Evolutionary conservation across 1,139 yeast genomes (phyloP).

Genomic region (Saccharomycopsis phalli): DNA sequence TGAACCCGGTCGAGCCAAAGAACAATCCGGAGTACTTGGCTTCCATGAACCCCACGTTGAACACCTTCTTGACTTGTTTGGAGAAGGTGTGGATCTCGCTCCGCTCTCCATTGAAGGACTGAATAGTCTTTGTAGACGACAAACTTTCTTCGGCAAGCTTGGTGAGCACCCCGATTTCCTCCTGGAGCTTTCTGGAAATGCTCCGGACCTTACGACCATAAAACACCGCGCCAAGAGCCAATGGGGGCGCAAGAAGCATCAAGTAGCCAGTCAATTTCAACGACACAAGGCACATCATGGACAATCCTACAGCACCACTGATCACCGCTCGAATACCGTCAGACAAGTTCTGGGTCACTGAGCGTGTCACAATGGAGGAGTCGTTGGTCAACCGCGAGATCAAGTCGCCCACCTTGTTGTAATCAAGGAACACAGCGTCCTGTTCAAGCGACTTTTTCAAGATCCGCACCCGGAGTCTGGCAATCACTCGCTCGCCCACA

Average conservation of each 20-base stretch:
- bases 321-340: constrained; percentile 82
- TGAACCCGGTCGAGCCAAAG: constrained; percentile 70
- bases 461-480: constrained; percentile 69
- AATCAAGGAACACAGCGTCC: constrained; percentile 86
- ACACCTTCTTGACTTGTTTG: constrained; percentile 64
- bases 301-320: constrained; percentile 72
- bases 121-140: constrained; percentile 79
- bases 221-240: constrained; percentile 64
- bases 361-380: constrained; percentile 79
- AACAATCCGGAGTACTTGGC: constrained; percentile 72
- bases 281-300: constrained; percentile 88
- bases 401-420: constrained; percentile 87
- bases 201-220: constrained; percentile 77
- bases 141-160: constrained; percentile 93
- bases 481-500: constrained; percentile 82
- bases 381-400: constrained; percentile 84
- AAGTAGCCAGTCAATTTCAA: constrained; percentile 74
- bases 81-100: constrained; percentile 56
- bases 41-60: constrained; percentile 68
- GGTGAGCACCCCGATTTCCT: constrained; percentile 77
- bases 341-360: constrained; percentile 81
- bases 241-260: constrained; percentile 77
- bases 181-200: constrained; percentile 71
- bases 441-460: constrained; percentile 73
- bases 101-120: constrained; percentile 79